phyloP scores from a whole-genome alignment of 257 asterid species.

The Ehretia macrophylla region DNA sequence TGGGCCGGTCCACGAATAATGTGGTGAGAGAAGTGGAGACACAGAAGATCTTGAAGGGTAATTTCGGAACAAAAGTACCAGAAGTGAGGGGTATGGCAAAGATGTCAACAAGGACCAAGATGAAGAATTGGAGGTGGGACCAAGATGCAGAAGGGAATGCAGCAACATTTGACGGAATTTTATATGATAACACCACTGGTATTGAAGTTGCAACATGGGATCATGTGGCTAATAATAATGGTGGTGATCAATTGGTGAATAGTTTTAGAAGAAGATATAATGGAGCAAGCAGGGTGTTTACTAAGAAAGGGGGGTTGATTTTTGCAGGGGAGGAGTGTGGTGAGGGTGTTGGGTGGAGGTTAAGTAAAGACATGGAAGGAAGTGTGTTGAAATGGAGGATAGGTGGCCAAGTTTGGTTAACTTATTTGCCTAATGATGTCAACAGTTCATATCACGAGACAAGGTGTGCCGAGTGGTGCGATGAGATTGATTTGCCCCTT shows the following conservation, averaged over 20 bases:
- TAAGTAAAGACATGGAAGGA: slow-evolving; percentile 84
- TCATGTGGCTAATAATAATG: slow-evolving; percentile 33
- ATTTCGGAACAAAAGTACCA: slow-evolving; percentile 36
- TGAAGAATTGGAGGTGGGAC: slow-evolving; percentile 91
- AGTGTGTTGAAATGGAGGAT: slow-evolving; percentile 88
- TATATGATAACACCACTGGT: slow-evolving; percentile 62
- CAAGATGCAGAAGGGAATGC: slow-evolving; percentile 82
- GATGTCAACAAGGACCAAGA: slow-evolving; percentile 45
- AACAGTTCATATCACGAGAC: slow-evolving; percentile 51
- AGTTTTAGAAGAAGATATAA: slow-evolving; percentile 36
- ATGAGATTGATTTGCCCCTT: slow-evolving; percentile 84
- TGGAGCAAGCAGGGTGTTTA: slow-evolving; percentile 54
- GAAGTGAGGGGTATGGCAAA: slow-evolving; percentile 53
- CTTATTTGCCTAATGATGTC: slow-evolving; percentile 62
- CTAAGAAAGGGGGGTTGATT: slow-evolving; percentile 68
- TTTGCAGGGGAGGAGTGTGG: slow-evolving; percentile 65
- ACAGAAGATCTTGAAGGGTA: slow-evolving; percentile 60
- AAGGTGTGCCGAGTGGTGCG: slow-evolving; percentile 76
- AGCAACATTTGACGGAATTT: slow-evolving; percentile 48
- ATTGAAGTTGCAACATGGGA: slow-evolving; percentile 65
- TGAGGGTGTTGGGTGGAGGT: slow-evolving; percentile 55
- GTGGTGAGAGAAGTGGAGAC: slow-evolving; percentile 55
- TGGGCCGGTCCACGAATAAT: slow-evolving; percentile 70
- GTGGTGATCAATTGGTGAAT: slow-evolving; percentile 12
- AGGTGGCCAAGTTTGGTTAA: slow-evolving; percentile 77